Evolutionary conservation across 2,329 filamentous ascomycete genomes (phyloP), one percentile per base, ranked within the genome.

Genomic region (Cladophialophora yegresii): DNA sequence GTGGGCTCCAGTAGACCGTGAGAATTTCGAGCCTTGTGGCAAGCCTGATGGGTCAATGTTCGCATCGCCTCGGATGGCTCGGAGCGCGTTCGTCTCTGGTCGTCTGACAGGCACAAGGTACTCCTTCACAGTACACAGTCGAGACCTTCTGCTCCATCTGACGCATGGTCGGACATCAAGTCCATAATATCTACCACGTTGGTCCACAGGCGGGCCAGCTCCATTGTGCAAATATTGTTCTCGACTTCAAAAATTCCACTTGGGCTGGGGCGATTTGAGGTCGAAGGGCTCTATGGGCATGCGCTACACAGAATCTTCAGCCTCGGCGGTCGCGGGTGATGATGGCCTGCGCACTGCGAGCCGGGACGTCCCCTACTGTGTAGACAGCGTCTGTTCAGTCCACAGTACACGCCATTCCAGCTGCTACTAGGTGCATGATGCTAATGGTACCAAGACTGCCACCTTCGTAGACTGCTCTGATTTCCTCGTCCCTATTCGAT

Each of bases 1-100:
- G 7, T 7, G 22, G 22, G 4, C 22, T 10, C 16, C 33, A 16
- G 45, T 3, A 23, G 30, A 13, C 26, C 45, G 47, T 20, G 32
- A 40, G 28, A 33, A 53, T 45, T 59, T 20, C 28, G 57, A 51
- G 43, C 5, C 45, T 49, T 59, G 57, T 58, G 45, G 57, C 57
- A 40, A 50, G 28, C 53, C 47, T 51, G 55, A 32, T 33, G 55
- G 55, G 55, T 33, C 55, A 16, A 13, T 50, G 8, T 50, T 58
- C 30, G 26, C 43, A 8, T 50, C 36, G 36, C 36, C 36, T n/a
- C 36, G 43, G 20, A 6, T 58, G 55, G 55, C 40, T 49, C 55
- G 43, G 40, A 13, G 40, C 26, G 23, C 32, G 5, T 47, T 58
- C 4, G 20, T 45, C 55, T 30, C 20, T 47, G 47, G 23, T 26